phyloP scores from a whole-genome alignment of 306 rosid genomes.

The Quercus glauca region DNA sequence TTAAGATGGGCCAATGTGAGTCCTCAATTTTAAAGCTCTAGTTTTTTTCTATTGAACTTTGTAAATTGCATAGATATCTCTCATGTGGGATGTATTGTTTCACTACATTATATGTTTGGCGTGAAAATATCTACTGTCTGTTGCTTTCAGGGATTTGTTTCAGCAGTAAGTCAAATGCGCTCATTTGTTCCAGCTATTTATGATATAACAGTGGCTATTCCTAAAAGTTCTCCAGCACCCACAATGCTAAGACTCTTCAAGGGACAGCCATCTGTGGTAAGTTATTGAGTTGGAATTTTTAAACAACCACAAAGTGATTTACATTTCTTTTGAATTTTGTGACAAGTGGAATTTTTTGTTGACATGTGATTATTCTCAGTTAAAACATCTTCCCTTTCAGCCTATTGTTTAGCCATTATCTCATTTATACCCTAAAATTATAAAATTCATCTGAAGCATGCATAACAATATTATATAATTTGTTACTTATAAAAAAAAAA shows the following conservation, averaged over 20 bases:
- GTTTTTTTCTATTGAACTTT: not conserved
- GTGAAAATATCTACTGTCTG: constrained; percentile 2
- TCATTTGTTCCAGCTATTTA: constrained; percentile 86
- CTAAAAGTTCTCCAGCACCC: constrained; percentile 81
- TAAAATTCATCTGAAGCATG: not conserved
- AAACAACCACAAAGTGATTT: not conserved
- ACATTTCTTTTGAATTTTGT: not conserved
- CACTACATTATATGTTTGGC: not conserved
- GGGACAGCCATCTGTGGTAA: constrained; percentile 89
- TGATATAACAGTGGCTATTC: constrained; percentile 76
- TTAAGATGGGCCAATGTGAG: not conserved
- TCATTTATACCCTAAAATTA: not conserved
- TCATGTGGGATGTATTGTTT: not conserved
- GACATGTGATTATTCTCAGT: not conserved
- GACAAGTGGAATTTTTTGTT: not conserved
- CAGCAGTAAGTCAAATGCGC: constrained; percentile 75
- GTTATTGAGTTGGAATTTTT: constrained; percentile 23
- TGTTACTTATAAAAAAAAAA: not conserved
- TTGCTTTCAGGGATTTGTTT: constrained; percentile 78
- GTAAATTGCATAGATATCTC: not conserved
- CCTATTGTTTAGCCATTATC: not conserved
- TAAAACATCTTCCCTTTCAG: not conserved
- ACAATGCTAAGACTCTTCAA: constrained; percentile 86
- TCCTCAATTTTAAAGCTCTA: not conserved
- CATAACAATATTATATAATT: not conserved